Conservation (phyloP, 2,329 filamentous ascomycete species). For the Stagonosporopsis cucurbitacearum region DNA sequence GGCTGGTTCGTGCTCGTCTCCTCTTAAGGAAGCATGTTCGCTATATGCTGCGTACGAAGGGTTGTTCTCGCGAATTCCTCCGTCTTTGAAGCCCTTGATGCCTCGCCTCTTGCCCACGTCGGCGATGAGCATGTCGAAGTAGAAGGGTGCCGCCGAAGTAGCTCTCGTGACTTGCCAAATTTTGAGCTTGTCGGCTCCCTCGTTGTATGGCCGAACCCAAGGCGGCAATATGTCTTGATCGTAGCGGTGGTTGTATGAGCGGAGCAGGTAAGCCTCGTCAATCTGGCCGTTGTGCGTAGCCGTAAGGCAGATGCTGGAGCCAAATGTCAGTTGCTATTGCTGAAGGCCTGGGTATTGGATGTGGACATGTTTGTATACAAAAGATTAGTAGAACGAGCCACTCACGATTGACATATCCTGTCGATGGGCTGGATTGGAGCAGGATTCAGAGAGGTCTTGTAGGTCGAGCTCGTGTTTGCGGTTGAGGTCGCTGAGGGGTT, state of each 20-base stretch:
- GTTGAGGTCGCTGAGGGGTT: constrained; percentile 18
- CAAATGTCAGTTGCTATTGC: background rate
- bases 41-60: constrained; percentile 56
- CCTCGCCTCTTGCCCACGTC: constrained; percentile 48
- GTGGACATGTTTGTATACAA: too few relatives aligned
- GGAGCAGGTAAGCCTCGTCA: constrained; percentile 57
- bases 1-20: constrained; percentile 52
- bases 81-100: constrained; percentile 56
- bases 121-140: constrained; percentile 57
- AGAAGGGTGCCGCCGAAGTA: constrained; percentile 61
- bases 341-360: too few relatives aligned
- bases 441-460: constrained; percentile 20
- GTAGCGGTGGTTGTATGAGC: constrained; percentile 58
- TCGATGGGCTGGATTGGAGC: constrained; percentile 28
- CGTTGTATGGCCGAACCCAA: constrained; percentile 58
- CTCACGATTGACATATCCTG: constrained; percentile 49
- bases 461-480: constrained; percentile 29
- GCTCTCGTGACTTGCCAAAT: constrained; percentile 62
- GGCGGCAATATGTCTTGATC: constrained; percentile 48
- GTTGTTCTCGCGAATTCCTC: constrained; percentile 60
- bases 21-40: constrained; percentile 56
- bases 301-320: constrained; percentile 53
- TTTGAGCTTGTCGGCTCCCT: constrained; percentile 53
- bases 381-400: too few relatives aligned
- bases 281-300: constrained; percentile 57